A percentile compares a stretch with the other conserved stretches of the same genome.
Conservation (phyloP, 257 asterid genomes). For the Rubia yunnanensis region DNA sequence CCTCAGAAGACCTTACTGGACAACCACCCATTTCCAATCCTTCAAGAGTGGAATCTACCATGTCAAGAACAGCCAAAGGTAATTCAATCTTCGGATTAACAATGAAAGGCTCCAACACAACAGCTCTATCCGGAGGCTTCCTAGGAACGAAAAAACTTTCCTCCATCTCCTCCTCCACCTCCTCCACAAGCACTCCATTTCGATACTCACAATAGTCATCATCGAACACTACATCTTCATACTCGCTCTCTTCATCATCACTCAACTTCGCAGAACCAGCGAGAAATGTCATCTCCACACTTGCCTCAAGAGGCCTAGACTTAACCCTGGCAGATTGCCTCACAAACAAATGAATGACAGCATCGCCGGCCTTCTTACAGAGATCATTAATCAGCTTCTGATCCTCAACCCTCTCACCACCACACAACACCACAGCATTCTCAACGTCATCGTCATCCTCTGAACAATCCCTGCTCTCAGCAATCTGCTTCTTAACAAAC, state of each 20-base stretch:
- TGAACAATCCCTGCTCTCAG: constrained; percentile 28
- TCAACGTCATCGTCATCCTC: constrained; percentile 40
- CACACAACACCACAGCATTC: constrained; percentile 66
- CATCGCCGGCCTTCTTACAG: constrained; percentile 51
- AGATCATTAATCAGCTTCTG: constrained; percentile 63
- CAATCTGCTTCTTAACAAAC: constrained; percentile 60
- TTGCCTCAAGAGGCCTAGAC: constrained; percentile 56
- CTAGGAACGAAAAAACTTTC: constrained; percentile 22
- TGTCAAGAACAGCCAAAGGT: constrained; percentile 37
- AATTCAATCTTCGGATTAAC: constrained; percentile 55
- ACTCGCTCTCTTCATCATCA: constrained; percentile 18
- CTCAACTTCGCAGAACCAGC: constrained; percentile 26
- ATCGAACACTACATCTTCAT: constrained; percentile 12
- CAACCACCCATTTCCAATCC: constrained; percentile 55
- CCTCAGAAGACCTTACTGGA: constrained; percentile 73
- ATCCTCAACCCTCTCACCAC: constrained; percentile 70
- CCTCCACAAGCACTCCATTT: constrained; percentile 17
- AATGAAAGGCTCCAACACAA: constrained; percentile 56
- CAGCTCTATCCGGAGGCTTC: constrained; percentile 34
- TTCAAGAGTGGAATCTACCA: constrained; percentile 46
- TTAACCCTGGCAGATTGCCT: constrained; percentile 64
- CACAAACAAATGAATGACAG: constrained; percentile 79
- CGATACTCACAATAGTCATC: constrained; percentile 21
- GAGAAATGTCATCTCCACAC: constrained; percentile 54
- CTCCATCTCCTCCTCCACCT: constrained; percentile 23